Evolutionary conservation across 257 asterid genomes (phyloP).

Genomic region (Solanum lignicaule): DNA sequence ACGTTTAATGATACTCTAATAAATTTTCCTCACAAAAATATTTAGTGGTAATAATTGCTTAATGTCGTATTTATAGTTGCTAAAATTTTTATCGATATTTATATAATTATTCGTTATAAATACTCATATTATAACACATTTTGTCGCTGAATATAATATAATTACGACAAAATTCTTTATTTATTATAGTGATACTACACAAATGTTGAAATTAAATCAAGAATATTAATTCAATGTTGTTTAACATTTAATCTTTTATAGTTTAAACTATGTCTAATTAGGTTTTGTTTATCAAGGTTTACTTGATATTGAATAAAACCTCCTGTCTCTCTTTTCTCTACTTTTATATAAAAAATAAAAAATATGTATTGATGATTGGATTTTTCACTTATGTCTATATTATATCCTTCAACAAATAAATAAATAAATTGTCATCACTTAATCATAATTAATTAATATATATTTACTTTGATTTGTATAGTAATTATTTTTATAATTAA

Average conservation of each 20-base stretch:
- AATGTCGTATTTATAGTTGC: too few relatives aligned
- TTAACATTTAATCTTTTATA: too few relatives aligned
- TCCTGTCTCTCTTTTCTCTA: background rate
- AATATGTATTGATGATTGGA: too few relatives aligned
- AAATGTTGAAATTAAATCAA: background rate
- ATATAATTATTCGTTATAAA: too few relatives aligned
- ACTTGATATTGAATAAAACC: background rate
- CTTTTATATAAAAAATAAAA: too few relatives aligned
- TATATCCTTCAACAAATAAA: background rate
- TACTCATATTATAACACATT: too few relatives aligned
- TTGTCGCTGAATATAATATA: too few relatives aligned
- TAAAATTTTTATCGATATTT: too few relatives aligned
- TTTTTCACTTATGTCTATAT: background rate
- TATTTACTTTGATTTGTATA: background rate
- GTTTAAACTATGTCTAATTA: background rate
- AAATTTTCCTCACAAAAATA: background rate
- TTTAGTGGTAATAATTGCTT: background rate
- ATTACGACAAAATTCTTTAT: too few relatives aligned
- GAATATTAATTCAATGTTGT: background rate
- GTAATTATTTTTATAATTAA: background rate
- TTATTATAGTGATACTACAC: background rate
- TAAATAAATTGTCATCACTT: background rate
- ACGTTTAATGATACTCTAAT: background rate
- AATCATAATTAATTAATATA: background rate
- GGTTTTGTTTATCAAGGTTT: background rate